These are phyloP conservation scores for Hypoxylon sp. DNA, from an alignment of 2,329 filamentous ascomycete genomes.

Conservation along the genomic window DNA sequence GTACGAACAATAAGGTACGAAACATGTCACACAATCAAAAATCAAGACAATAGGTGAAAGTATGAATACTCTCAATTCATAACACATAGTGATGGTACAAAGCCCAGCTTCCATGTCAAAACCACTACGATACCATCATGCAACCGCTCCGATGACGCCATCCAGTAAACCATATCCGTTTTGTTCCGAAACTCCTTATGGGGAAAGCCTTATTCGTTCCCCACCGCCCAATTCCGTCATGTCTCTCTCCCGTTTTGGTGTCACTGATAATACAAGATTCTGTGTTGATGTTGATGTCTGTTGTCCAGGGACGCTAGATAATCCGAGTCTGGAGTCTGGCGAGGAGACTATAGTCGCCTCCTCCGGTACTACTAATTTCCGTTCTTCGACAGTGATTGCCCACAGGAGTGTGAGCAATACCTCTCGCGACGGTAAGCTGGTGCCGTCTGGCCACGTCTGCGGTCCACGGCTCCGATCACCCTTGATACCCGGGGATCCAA, in stretches of 20 bases:
- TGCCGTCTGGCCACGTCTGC: conserved; percentile 56
- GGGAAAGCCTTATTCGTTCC: conserved; percentile 49
- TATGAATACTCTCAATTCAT: conserved; percentile 36
- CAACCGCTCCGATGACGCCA: conserved; percentile 38
- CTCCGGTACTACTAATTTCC: conserved; percentile 48
- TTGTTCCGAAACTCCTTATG: conserved; percentile 42
- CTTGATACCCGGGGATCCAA: conserved; percentile 57
- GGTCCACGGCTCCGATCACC: conserved; percentile 55
- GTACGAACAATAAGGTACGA: not conserved
- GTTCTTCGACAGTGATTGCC: conserved; percentile 56
- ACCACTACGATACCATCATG: conserved; percentile 26
- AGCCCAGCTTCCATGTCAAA: conserved; percentile 41
- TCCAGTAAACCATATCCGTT: conserved; percentile 27
- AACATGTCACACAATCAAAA: conserved; percentile 13
- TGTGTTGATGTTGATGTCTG: conserved; percentile 45
- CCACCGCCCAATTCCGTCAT: conserved; percentile 39
- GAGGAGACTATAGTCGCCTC: conserved; percentile 43
- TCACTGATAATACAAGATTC: conserved; percentile 49
- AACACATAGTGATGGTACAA: conserved; percentile 40
- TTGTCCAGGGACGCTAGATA: conserved; percentile 49
- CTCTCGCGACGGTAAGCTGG: conserved; percentile 57
- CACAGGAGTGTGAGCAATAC: conserved; percentile 57
- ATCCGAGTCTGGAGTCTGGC: conserved; percentile 49
- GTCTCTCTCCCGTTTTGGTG: conserved; percentile 46
- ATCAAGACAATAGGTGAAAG: conserved; percentile 13